A percentile compares a stretch with the other conserved stretches of the same genome.
phyloP scores from a whole-genome alignment of 768 basidiomycete species.

The Suillus luteus region DNA sequence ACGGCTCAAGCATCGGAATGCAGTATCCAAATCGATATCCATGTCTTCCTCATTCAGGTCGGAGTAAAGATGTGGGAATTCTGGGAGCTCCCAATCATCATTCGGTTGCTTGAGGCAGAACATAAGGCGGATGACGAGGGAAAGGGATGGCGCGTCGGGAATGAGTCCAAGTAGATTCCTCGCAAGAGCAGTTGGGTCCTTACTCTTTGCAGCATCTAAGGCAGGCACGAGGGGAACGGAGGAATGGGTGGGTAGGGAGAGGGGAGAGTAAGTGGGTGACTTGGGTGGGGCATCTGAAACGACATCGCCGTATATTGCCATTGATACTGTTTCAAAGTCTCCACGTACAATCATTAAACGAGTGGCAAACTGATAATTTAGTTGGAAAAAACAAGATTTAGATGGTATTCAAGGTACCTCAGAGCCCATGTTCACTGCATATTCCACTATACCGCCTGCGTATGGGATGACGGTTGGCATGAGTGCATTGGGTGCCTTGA shows the following conservation, averaged over 20 bases:
- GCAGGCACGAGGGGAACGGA: slow-evolving; percentile 45
- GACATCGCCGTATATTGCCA: slow-evolving; percentile 61
- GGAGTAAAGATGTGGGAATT: slow-evolving; percentile 71
- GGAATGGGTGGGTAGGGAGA: slow-evolving; percentile 36
- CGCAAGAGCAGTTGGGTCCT: slow-evolving; percentile 64
- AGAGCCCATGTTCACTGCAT: slow-evolving; percentile 64
- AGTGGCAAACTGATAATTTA: slow-evolving; percentile 57
- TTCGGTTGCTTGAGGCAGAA: slow-evolving; percentile 77
- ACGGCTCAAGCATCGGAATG: slow-evolving; percentile 52
- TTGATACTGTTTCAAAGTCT: slow-evolving; percentile 63
- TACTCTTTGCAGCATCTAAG: slow-evolving; percentile 61
- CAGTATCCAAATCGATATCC: slow-evolving; percentile 59
- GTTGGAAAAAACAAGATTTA: not conserved
- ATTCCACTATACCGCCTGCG: slow-evolving; percentile 67
- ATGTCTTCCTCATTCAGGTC: slow-evolving; percentile 54
- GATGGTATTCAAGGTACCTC: slow-evolving; percentile 46
- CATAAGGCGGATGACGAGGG: slow-evolving; percentile 69
- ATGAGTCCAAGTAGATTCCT: slow-evolving; percentile 61
- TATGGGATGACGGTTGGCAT: slow-evolving; percentile 74
- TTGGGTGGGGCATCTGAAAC: slow-evolving; percentile 46
- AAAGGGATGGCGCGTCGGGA: slow-evolving; percentile 61
- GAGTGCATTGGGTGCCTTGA: slow-evolving; percentile 68
- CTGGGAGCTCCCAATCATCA: slow-evolving; percentile 78
- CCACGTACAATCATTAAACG: slow-evolving; percentile 82
- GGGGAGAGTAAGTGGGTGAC: slow-evolving; percentile 44